A percentile compares a stretch with the other conserved stretches of the same genome.
Evolutionary conservation across 2,329 filamentous ascomycete species (phyloP).

Genomic region (Hypoxylon sp.): DNA sequence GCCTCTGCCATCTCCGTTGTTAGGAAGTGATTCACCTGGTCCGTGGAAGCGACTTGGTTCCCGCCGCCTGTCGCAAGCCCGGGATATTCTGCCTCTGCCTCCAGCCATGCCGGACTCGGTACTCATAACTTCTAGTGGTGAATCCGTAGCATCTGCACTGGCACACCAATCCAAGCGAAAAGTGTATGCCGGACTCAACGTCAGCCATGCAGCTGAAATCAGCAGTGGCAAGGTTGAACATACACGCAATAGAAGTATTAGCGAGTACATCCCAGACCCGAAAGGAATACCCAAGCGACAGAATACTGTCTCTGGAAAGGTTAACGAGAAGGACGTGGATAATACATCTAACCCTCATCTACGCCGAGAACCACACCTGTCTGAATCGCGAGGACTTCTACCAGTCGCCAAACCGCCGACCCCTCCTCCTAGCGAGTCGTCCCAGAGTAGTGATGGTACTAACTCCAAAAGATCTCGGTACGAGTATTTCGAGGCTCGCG

Average conservation of each 20-base stretch:
- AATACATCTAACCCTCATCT: constrained; percentile 63
- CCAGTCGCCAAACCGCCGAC: constrained; percentile 78
- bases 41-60: constrained; percentile 72
- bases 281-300: constrained; percentile 78
- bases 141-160: constrained; percentile 66
- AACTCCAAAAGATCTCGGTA: constrained; percentile 60
- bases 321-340: constrained; percentile 56
- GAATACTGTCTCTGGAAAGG: constrained; percentile 78
- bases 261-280: constrained; percentile 86
- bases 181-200: constrained; percentile 66
- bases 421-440: constrained; percentile 84
- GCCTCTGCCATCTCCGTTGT: constrained; percentile 82
- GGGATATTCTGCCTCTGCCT: constrained; percentile 53
- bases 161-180: constrained; percentile 71
- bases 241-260: constrained; percentile 84
- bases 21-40: constrained; percentile 75
- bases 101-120: constrained; percentile 62
- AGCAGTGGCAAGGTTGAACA: constrained; percentile 61
- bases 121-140: constrained; percentile 66
- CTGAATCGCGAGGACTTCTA: constrained; percentile 81
- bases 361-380: constrained; percentile 85
- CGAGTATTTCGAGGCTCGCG: constrained; percentile 80
- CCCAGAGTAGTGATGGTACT: constrained; percentile 62
- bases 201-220: constrained; percentile 52
- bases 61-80: constrained; percentile 65